Evolutionary conservation across 2,329 filamentous ascomycete genomes (phyloP).

Genomic region (Fusarium sp.): DNA sequence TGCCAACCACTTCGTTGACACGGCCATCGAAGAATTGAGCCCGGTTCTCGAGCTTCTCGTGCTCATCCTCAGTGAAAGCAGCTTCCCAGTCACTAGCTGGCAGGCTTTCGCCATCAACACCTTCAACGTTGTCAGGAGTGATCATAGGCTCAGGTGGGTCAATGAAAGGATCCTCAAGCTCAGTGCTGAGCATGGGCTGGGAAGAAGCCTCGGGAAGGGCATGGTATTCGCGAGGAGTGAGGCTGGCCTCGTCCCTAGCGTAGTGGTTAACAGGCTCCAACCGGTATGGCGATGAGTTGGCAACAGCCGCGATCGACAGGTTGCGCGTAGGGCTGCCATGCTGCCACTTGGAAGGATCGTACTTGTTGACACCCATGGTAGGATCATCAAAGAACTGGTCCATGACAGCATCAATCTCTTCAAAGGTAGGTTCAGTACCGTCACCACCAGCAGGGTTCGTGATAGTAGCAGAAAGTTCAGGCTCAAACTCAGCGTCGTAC

Average conservation of each 20-base stretch:
- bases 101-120: constrained; percentile 64
- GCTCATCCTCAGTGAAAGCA: constrained; percentile 83
- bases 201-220: constrained; percentile 60
- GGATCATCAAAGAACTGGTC: constrained; percentile 81
- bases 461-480: constrained; percentile 28
- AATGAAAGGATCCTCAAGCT: constrained; percentile 72
- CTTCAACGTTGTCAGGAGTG: constrained; percentile 63
- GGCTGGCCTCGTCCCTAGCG: constrained; percentile 79
- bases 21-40: constrained; percentile 92
- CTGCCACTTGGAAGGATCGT: constrained; percentile 60
- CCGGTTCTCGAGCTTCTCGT: constrained; percentile 83
- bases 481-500: constrained; percentile 35
- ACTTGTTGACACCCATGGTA: constrained; percentile 79
- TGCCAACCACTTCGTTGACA: constrained; percentile 87
- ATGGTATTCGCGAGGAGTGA: constrained; percentile 71
- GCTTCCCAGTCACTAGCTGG: constrained; percentile 93
- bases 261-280: constrained; percentile 64
- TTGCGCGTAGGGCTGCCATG: constrained; percentile 40
- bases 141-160: constrained; percentile 63
- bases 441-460: constrained; percentile 36
- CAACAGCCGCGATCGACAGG: constrained; percentile 38
- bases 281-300: constrained; percentile 65
- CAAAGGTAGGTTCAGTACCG: constrained; percentile 67
- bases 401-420: constrained; percentile 95
- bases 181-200: constrained; percentile 62